Percentiles rank a stretch among this genome's conserved stretches.
Evolutionary conservation across 1,284 basidiomycete species (phyloP).

Genomic region (Caloboletus firmus): DNA sequence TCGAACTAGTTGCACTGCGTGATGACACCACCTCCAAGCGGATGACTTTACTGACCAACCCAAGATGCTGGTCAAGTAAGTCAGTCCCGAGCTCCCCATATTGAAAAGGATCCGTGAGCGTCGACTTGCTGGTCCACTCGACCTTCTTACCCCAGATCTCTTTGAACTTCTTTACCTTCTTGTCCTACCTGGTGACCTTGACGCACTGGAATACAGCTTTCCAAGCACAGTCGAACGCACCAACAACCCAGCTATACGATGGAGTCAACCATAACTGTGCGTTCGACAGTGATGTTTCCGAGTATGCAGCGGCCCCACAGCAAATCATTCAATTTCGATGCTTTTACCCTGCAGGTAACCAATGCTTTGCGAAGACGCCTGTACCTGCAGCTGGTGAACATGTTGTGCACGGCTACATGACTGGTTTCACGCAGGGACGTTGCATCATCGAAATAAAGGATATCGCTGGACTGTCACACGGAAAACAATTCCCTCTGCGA

Average conservation of each 20-base stretch:
- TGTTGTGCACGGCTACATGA: too few species aligned
- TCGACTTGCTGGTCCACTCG: slow-evolving; percentile 8
- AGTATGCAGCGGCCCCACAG: too few species aligned
- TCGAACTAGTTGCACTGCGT: not conserved
- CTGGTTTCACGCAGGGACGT: too few species aligned
- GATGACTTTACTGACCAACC: not conserved
- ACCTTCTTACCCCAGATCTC: slow-evolving; percentile 15
- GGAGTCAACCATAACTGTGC: too few species aligned
- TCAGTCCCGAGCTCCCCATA: not conserved
- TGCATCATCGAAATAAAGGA: too few species aligned
- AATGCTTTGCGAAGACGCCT: too few species aligned
- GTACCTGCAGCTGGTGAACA: too few species aligned
- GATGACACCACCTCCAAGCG: not conserved
- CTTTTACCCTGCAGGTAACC: too few species aligned
- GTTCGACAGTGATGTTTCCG: too few species aligned
- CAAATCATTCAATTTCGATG: too few species aligned
- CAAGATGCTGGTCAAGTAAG: slow-evolving; percentile 3
- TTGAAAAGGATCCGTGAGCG: not conserved
- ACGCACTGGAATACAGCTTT: slow-evolving; percentile 16
- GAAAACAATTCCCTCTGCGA: too few species aligned
- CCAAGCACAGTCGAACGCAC: slow-evolving; percentile 22
- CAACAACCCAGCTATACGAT: slow-evolving; percentile 16
- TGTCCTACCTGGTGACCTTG: not conserved
- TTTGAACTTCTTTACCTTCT: slow-evolving; percentile 5
- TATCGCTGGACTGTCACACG: too few species aligned